A percentile compares a stretch with the other conserved stretches of the same genome.
Conservation (phyloP, 2,329 filamentous ascomycete genomes). For the Zalaria obscura region DNA sequence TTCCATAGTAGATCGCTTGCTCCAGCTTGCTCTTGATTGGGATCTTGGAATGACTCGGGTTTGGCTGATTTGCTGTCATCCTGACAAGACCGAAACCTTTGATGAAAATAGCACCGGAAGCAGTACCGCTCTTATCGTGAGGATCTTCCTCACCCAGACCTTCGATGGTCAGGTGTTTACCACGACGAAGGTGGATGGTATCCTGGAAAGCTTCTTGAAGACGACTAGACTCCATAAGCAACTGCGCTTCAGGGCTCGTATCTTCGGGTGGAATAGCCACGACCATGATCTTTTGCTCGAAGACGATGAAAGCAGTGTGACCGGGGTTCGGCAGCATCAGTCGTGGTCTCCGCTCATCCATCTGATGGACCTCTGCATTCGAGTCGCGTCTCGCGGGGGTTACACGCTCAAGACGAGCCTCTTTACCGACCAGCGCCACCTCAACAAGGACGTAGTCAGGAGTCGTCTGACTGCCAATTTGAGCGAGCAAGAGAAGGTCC, state of each 20-base stretch:
- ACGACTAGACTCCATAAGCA: constrained; percentile 52
- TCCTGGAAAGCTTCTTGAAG: constrained; percentile 66
- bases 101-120: constrained; percentile 38
- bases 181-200: constrained; percentile 59
- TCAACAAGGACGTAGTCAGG: constrained; percentile 65
- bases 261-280: constrained; percentile 52
- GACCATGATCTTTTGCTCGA: constrained; percentile 64
- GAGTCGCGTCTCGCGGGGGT: constrained; percentile 50
- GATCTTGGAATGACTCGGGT: constrained; percentile 45
- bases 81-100: constrained; percentile 44
- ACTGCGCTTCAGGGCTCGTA: constrained; percentile 62
- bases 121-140: constrained; percentile 18
- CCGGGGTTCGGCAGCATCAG: constrained; percentile 67
- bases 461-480: constrained; percentile 16
- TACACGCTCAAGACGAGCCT: constrained; percentile 46
- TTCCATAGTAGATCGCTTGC: constrained; percentile 87
- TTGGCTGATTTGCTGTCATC: constrained; percentile 39
- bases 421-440: constrained; percentile 42
- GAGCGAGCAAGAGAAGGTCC: constrained; percentile 15
- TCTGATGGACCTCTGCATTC: constrained; percentile 28
- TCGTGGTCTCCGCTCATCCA: constrained; percentile 31
- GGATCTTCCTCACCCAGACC: constrained; percentile 34
- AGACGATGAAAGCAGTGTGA: constrained; percentile 68
- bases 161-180: constrained; percentile 33
- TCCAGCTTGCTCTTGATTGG: constrained; percentile 83